Base-by-base conservation (phyloP, 352 stramenopile species). In the Globisporangium alternatum region DNA sequence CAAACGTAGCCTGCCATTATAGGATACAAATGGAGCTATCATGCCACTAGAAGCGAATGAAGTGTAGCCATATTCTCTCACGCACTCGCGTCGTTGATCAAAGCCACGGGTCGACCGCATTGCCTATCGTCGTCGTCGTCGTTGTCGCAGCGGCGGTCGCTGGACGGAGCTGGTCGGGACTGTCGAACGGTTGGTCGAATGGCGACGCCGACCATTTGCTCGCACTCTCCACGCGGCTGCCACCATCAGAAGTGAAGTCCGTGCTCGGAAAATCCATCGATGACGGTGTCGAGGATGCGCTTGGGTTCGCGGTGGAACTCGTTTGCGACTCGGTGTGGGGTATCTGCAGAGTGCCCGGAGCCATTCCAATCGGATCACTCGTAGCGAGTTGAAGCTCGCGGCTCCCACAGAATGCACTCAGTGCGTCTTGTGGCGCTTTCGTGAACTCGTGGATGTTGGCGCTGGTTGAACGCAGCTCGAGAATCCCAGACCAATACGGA, bases 391-490 rank as follows among this genome's bases (percentile, higher is more conserved):
- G 55, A 21, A 68, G 55, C 41, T 63, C 15, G 9, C 15, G 12
- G 5, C 19, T 37, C 3, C 71, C 76, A 39, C 75, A 69, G 61
- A 90, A 82, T 22, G 88, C 67, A 22, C 45, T 45, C 17, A 74
- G 43, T 1, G 73, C 70, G 30, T 86, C 77, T 10, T 65, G 60
- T 19, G 72, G 75, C 47, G 67, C 69, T 35, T 77, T 83, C 22
- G 71, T 54, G 31, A 91, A 76, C 59, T 88, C 83, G 8, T 54
- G 67, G 13, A 83, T 66, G 30, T 68, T 78, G 28, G 72, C 58
- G 21, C 62, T 60, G 5, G 77, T 77, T 45, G 80, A 87, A 4
- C 83, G 80, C 19, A 91, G 55, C 71, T 91, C 80, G 17, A 83
- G 63, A 19, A 79, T 28, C 5, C 80, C 83, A 0, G 60, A 70